Evolutionary conservation across 345 rosid species (phyloP), one percentile per base, ranked within the genome.

Genomic region (Salix dunnii): DNA sequence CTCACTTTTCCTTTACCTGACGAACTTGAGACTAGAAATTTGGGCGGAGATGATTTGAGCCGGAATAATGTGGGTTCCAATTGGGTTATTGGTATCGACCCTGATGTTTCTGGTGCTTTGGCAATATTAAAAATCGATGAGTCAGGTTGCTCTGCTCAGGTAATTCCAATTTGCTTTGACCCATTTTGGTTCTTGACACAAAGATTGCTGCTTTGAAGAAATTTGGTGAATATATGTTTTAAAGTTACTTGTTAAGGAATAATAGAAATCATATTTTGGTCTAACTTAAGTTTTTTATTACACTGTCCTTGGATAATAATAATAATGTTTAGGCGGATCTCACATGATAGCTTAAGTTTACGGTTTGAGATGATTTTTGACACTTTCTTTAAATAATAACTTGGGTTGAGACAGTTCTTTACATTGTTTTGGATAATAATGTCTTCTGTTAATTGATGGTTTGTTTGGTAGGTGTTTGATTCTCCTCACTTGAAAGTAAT

Each of bases 11-110:
- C 87, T 12, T 82, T 73, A 33, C 81, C 74, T 36, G 33, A 13
- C 10, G 21, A 35, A 35, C 60, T 31, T 64, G 49, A 21, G 65
- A 71, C 30, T 10, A 7, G 73, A 7, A 21, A 12, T 28, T 30
- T n/a, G 31, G 46, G 1, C 12, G 78, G 58, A 17, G 64, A 16
- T 4, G 88, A 80, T 11, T 42, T 71, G 31, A 69, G 73, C 60
- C 77, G 6, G 27, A 35, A 28, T 77, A 63, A 62, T 79, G 53
- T 58, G 68, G 87, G 84, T 70, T 81, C 89, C 65, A 65, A 71
- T n/a, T 93, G 87, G 87, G 89, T 89, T 75, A 48, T 93, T 30
- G 97, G 99, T 49, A 51, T 95, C 72, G 97, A 94, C 86, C 98
- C 96, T 27, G 95, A 94, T 78, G 67, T 87, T 73, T 91, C 94